A percentile compares a stretch with the other conserved stretches of the same genome.
phyloP scores from a whole-genome alignment of 2,329 filamentous ascomycete genomes.

The Teratosphaeria destructans region DNA sequence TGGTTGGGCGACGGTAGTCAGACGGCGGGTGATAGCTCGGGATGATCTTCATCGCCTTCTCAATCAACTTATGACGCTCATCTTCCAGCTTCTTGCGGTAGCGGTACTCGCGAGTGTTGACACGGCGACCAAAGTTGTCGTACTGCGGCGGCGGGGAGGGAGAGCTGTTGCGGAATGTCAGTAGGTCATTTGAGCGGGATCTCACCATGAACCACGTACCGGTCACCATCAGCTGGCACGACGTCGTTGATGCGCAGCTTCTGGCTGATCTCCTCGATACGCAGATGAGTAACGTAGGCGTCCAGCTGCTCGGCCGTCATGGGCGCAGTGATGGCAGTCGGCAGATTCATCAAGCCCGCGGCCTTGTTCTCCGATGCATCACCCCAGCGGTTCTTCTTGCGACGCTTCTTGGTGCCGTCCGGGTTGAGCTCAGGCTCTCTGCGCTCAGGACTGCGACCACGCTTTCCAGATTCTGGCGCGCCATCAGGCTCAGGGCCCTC shows the following conservation, averaged over 20 bases:
- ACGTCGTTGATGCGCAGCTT: constrained; percentile 99
- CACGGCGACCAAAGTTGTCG: constrained; percentile 97
- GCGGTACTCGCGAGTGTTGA: constrained; percentile 97
- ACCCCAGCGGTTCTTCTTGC: constrained; percentile 98
- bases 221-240: constrained; percentile 88
- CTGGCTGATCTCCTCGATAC: constrained; percentile 98
- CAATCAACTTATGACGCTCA: constrained; percentile 95
- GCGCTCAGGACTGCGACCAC: constrained; percentile 72
- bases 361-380: constrained; percentile 98
- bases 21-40: constrained; percentile 98
- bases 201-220: constrained; percentile 43
- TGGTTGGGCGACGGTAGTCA: constrained; percentile 96
- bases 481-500: constrained; percentile 24
- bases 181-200: background rate
- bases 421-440: constrained; percentile 27
- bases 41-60: constrained; percentile 99
- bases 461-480: constrained; percentile 47
- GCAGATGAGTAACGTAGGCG: constrained; percentile 88
- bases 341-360: constrained; percentile 91
- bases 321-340: constrained; percentile 89
- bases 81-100: constrained; percentile 98
- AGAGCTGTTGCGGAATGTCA: constrained; percentile 49
- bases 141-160: constrained; percentile 94
- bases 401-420: constrained; percentile 79
- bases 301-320: constrained; percentile 99